Conservation (phyloP, 495 filamentous ascomycete genomes). For the Amorphotheca resinae region DNA sequence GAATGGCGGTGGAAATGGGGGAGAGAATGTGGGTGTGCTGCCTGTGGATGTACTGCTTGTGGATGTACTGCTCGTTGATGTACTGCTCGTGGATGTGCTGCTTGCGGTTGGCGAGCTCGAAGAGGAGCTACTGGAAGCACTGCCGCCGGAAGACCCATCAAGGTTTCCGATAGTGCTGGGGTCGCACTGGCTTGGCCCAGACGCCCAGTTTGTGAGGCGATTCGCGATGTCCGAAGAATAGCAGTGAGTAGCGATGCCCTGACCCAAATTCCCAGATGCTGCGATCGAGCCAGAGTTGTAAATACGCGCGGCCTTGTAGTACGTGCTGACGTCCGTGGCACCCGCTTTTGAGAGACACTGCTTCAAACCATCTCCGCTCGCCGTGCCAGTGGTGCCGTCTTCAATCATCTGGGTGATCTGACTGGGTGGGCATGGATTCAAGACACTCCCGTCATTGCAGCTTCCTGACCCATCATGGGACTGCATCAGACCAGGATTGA, state of each 20-base stretch:
- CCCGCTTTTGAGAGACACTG: constrained; percentile 20
- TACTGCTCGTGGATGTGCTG: neutral
- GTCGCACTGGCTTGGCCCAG: neutral
- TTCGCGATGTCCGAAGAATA: constrained; percentile 43
- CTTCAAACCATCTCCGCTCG: neutral
- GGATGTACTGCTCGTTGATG: neutral
- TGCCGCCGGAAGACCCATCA: neutral
- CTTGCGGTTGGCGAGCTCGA: neutral
- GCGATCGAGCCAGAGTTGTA: constrained; percentile 39
- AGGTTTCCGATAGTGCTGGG: neutral
- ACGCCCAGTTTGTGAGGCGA: constrained; percentile 19
- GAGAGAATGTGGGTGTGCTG: neutral
- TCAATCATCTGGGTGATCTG: constrained; percentile 1
- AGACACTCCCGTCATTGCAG: constrained; percentile 43
- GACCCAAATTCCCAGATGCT: neutral
- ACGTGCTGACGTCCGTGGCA: constrained; percentile 31
- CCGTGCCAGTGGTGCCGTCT: neutral
- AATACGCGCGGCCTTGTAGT: constrained; percentile 38
- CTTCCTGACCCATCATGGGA: constrained; percentile 33
- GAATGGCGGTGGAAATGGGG: neutral
- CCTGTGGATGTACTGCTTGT: too few relatives aligned
- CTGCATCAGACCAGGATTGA: constrained; percentile 45
- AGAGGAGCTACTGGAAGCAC: neutral
- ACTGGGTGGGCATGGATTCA: constrained; percentile 13
- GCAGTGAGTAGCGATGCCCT: constrained; percentile 27